Conservation (phyloP, 306 rosid species). For the Alnus glutinosa region DNA sequence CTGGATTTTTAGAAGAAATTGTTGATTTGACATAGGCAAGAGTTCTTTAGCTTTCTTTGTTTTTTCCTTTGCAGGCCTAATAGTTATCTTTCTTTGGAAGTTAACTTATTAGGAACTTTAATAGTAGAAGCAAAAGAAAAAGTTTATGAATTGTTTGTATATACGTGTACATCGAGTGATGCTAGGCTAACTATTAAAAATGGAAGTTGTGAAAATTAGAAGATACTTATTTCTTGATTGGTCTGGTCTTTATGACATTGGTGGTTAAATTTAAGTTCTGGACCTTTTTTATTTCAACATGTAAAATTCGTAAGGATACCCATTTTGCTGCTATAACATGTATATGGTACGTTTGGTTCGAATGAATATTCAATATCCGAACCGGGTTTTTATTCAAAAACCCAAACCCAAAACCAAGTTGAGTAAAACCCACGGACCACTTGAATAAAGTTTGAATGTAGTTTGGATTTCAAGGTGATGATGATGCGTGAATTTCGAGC, state of each 20-base stretch:
- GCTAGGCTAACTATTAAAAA: neutral
- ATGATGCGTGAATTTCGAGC: too few relatives aligned
- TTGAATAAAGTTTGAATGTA: too few relatives aligned
- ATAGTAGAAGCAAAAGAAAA: neutral
- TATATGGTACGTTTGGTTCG: too few relatives aligned
- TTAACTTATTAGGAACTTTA: neutral
- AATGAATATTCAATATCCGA: too few relatives aligned
- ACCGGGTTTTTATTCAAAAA: too few relatives aligned
- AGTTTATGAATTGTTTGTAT: neutral
- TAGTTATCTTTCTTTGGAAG: neutral
- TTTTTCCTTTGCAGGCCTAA: neutral
- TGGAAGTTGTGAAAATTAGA: neutral
- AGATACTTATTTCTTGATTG: neutral
- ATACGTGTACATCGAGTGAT: neutral
- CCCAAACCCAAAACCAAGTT: too few relatives aligned
- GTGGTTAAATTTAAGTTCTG: neutral
- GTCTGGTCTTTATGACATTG: neutral
- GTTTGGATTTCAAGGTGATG: too few relatives aligned
- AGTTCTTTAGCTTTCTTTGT: neutral
- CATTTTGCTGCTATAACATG: neutral
- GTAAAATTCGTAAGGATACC: neutral
- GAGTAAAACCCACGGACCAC: too few relatives aligned
- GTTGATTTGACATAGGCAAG: neutral
- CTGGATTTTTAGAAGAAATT: neutral
- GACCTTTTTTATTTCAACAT: neutral